Base-by-base conservation (phyloP, 2,329 filamentous ascomycete species). In the Alternaria sp. region DNA sequence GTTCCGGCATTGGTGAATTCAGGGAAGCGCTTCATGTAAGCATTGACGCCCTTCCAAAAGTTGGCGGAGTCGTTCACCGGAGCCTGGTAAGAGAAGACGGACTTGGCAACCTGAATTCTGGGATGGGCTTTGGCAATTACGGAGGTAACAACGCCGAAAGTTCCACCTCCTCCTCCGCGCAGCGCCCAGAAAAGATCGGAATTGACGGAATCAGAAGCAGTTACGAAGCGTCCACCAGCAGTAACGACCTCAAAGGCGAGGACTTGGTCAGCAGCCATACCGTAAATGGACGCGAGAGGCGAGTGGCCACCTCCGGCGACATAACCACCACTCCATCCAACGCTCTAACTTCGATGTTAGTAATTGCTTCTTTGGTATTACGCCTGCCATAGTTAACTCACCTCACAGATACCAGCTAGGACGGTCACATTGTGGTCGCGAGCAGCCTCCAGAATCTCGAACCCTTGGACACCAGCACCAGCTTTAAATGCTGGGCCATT, bases 211-310 rank as follows among this genome's bases (percentile, higher is more conserved):
- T 45, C 50, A 9, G 71, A 69, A 2, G 69, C 69, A 10, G 62
- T 71, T 2, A 69, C 49, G 28, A 69, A 62, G 3, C 52, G 54
- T 21, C 73, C 72, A 49, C 67, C 60, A 8, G 68, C 60, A 3
- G 64, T 67, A 1, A 74, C 68, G 7, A 72, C 71, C 42, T 71
- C 64, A 33, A 50, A 66, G 8, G 65, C 67, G 3, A 74, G 58
- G 21, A 66, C 58, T 29, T 73, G 62, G 39, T 75, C 70, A 10
- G 69, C 66, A 10, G 51, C 68, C 57, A 74, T 60, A 13, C 72
- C 72, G 34, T 61, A 68, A 2, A 60, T 53, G 3, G 48, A 54
- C 2, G 53, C 57, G 8, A 68, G 44, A 37, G 62, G 55, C 31
- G 58, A 64, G 51, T 74, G 71, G 2, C 72, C 72, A 23, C 67